A percentile compares a stretch with the other conserved stretches of the same genome.
Evolutionary conservation across 345 rosid genomes (phyloP).

Genomic region (Acer negundo): DNA sequence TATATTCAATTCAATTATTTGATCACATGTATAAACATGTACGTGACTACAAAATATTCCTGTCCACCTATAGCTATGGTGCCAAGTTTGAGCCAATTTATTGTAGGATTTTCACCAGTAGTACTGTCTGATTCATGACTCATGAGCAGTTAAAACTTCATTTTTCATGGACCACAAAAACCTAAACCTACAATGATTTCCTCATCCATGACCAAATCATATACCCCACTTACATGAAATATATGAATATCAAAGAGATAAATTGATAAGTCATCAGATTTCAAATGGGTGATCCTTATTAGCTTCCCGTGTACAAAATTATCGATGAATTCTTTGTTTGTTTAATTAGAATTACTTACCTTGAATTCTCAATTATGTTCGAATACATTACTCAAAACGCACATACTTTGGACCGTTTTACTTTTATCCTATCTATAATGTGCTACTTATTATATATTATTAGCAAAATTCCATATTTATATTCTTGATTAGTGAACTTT

Average conservation of each 20-base stretch:
- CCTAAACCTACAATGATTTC: background rate
- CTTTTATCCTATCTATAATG: too few species aligned
- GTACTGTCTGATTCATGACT: background rate
- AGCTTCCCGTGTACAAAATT: background rate
- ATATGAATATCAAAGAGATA: background rate
- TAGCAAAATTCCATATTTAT: too few species aligned
- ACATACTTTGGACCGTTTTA: too few species aligned
- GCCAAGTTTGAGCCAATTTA: background rate
- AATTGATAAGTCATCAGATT: background rate
- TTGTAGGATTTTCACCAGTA: background rate
- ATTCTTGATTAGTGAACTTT: too few species aligned
- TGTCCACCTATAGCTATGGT: background rate
- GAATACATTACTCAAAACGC: too few species aligned
- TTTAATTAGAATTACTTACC: too few species aligned
- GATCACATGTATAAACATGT: background rate
- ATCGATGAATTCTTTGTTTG: too few species aligned
- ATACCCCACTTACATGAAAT: background rate
- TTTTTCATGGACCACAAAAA: background rate
- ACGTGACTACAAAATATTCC: background rate
- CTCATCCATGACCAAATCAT: background rate
- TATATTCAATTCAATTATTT: slow-evolving; percentile 7
- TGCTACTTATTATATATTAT: too few species aligned
- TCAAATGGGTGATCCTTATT: background rate
- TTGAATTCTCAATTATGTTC: too few species aligned
- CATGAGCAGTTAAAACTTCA: background rate